A percentile compares a stretch with the other conserved stretches of the same genome.
phyloP scores from a whole-genome alignment of 225 moss, liverwort and hornwort genomes.

The Lunularia cruciata region DNA sequence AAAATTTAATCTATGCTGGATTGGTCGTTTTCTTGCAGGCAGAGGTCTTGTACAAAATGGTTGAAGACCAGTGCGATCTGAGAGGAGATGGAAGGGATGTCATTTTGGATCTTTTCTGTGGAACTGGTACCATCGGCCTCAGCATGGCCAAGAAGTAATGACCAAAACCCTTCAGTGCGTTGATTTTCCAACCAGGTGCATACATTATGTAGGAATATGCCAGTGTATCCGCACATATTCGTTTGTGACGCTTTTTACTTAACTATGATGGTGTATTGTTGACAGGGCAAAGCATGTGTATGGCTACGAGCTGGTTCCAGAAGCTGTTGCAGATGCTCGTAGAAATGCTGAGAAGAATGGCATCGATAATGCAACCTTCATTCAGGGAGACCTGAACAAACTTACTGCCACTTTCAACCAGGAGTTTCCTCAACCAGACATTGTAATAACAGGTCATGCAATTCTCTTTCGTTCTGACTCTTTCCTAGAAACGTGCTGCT shows the following conservation, averaged over 20 bases:
- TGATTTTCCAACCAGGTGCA: neutral
- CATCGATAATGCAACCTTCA: constrained; percentile 82
- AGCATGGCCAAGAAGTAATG: constrained; percentile 80
- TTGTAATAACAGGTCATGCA: constrained; percentile 83
- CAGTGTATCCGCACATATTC: too few species aligned
- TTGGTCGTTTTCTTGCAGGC: constrained; percentile 51
- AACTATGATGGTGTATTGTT: constrained; percentile 5
- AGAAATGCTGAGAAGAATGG: constrained; percentile 82
- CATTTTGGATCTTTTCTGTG: constrained; percentile 96
- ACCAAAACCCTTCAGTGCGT: neutral
- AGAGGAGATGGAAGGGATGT: constrained; percentile 82
- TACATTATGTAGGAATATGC: too few species aligned
- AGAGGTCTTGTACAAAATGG: constrained; percentile 71
- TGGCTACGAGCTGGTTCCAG: constrained; percentile 89
- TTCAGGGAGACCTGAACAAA: constrained; percentile 94
- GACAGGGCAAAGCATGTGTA: constrained; percentile 89
- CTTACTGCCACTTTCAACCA: constrained; percentile 74
- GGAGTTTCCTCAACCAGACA: constrained; percentile 72
- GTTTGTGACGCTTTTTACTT: too few species aligned
- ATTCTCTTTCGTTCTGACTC: too few species aligned
- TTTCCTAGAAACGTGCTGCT: too few species aligned
- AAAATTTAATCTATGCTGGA: too few species aligned
- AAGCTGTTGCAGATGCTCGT: constrained; percentile 92
- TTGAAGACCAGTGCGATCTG: constrained; percentile 78
- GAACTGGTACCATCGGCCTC: constrained; percentile 96